Evolutionary conservation across 1,284 basidiomycete genomes (phyloP).

Genomic region (Fereydounia khargensis): DNA sequence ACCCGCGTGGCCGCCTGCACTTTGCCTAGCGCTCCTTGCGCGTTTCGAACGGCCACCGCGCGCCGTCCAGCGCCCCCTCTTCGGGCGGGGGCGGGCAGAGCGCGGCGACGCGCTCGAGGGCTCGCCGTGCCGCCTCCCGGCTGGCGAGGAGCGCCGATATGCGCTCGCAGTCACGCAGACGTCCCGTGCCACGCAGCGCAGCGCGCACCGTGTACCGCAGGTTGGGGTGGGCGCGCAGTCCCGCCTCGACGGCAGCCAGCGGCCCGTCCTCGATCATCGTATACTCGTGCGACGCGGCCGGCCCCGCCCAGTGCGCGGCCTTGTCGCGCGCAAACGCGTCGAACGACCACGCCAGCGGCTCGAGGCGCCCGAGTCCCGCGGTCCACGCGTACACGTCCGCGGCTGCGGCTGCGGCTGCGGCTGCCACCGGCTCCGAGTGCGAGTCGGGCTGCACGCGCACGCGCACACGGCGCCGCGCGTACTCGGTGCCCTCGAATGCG

Average conservation of each 20-base stretch:
- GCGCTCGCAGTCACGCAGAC: neutral
- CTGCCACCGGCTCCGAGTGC: conserved; percentile 6
- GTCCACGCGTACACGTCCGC: conserved; percentile 34
- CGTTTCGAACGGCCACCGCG: neutral
- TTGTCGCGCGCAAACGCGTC: conserved; percentile 22
- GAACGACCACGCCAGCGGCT: conserved; percentile 28
- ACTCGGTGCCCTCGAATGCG: conserved; percentile 40
- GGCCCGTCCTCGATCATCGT: too few species aligned
- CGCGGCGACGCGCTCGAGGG: conserved; percentile 1
- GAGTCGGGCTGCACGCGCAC: conserved; percentile 16
- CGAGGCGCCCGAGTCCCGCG: conserved; percentile 9
- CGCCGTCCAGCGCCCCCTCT: too few species aligned
- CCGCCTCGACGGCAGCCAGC: too few species aligned
- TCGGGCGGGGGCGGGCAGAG: too few species aligned
- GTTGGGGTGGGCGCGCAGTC: too few species aligned
- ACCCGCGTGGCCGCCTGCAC: conserved; percentile 7
- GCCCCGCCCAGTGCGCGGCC: conserved; percentile 26
- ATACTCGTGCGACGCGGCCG: too few species aligned
- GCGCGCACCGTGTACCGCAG: too few species aligned
- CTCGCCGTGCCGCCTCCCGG: neutral
- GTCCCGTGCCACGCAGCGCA: too few species aligned
- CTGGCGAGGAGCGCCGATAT: conserved; percentile 2
- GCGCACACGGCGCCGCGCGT: conserved; percentile 10
- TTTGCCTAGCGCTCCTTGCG: too few species aligned
- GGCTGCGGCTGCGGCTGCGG: neutral